Evolutionary conservation across 2,329 filamentous ascomycete genomes (phyloP), one percentile per base, ranked within the genome.

Genomic region (Lachnellula hyalina): DNA sequence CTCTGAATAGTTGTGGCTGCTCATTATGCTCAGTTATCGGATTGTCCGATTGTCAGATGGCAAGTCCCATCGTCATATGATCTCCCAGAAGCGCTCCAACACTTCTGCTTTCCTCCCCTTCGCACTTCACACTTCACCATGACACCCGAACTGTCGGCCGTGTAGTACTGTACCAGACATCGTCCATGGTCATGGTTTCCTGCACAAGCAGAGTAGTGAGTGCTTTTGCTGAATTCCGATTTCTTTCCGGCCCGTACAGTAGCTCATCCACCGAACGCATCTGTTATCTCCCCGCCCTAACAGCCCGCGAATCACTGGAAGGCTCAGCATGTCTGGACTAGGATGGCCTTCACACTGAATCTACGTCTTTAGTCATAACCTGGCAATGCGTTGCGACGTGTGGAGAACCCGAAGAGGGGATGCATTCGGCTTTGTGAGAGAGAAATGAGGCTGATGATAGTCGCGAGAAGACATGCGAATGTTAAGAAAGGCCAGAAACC

Each of bases 211-310:
- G 28, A 32, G 38, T 41, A n/a, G 38, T 3, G 3, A 23, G 23
- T 32, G 28, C 28, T 32, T 32, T 32, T 32, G 8, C 8, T 32
- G 28, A 32, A 32, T 32, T 32, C 58, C 58, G 58, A 56, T 51
- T 55, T 55, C 54, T 55, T 53, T 11, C 28, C 28, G 28, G 28
- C 48, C 56, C 59, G 57, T 56, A 58, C 56, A 56, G 57, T 56
- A 58, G 51, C 48, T 54, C 56, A 45, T 55, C 59, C 44, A 54
- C 52, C 49, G 52, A 40, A 14, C 46, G 34, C 35, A 14, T 47
- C 40, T 41, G 59, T 61, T 61, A 61, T 61, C 59, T 59, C 56
- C 58, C 54, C 47, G 53, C 59, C 51, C 49, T 32, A 35, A 41
- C 36, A 44, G 42, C 48, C 59, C 56, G 47, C 59, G 56, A 61